Conservation (phyloP, 2,329 filamentous ascomycete genomes). For the Drechmeria coniospora region DNA sequence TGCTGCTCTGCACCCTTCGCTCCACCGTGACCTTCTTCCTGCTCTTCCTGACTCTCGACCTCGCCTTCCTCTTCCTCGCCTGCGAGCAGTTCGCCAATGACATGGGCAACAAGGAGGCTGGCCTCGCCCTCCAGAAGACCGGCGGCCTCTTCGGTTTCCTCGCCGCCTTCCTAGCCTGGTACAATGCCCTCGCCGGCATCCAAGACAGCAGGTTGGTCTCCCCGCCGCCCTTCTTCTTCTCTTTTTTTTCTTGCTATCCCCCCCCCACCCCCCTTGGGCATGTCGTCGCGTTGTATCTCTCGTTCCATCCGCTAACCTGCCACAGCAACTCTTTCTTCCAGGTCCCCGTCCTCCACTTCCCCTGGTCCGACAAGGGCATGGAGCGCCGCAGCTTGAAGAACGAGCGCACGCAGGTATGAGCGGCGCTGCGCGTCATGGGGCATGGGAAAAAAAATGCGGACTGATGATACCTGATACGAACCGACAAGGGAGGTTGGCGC, state of each 20-base stretch:
- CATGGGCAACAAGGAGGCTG: conserved; percentile 29
- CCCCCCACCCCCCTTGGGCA: no score
- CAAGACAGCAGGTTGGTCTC: conserved; percentile 48
- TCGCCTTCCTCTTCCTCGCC: conserved; percentile 60
- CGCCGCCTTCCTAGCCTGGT: conserved; percentile 73
- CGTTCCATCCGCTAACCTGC: conserved; percentile 16
- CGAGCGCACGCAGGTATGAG: conserved; percentile 11
- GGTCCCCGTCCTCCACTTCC: conserved; percentile 85
- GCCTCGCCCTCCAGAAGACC: conserved; percentile 43
- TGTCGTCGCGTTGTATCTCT: no score
- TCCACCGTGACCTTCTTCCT: conserved; percentile 66
- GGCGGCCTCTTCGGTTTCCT: conserved; percentile 71
- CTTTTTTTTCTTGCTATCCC: no score
- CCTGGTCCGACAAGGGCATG: conserved; percentile 71
- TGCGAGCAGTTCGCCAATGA: conserved; percentile 43
- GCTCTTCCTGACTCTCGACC: conserved; percentile 62
- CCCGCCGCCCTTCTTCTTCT: background rate
- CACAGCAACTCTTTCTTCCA: conserved; percentile 74
- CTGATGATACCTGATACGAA: no score
- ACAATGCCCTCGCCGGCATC: conserved; percentile 71
- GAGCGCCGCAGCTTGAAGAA: conserved; percentile 35
- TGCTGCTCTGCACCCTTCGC: conserved; percentile 58
- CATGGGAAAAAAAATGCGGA: no score
- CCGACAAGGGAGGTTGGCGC: no score
- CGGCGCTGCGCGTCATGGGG: no score